Base-by-base conservation (phyloP, 768 basidiomycete genomes). In the Mycena indigotica region DNA sequence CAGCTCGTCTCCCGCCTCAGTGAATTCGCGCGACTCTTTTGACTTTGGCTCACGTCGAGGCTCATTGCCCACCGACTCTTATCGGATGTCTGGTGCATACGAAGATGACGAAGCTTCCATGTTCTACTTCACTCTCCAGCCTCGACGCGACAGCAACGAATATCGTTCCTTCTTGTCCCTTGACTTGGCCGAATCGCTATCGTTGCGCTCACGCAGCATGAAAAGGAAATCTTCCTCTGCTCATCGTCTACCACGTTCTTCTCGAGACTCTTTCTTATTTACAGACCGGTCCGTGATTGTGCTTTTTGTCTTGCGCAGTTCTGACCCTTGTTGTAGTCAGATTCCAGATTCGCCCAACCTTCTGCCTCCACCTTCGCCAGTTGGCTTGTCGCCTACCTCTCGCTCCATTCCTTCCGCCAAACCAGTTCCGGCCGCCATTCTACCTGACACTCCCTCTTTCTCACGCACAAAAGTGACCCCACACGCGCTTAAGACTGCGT, bases 81-180 rank as follows among this genome's bases (percentile, higher is more conserved):
- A 67, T 58, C 41, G 65, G 60, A 39, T 48, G 19, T 58, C 51
- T 21, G 16, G 19, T 21, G 50, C 50, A 24, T 28, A 46, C 28
- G 21, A 53, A 5, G 52, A 41, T 19, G 70, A 70, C 57, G 65
- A 65, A 2, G 64, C 65, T 1, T 71, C 72, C 16, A 64, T 71
- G 26, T 66, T 75, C 57, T 76, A 75, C 53, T 73, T 77, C 52
- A 77, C 77, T 1, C 64, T 78, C 32, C 68, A 70, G 55, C 65
- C 68, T 1, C 66, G 65, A 44, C 71, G 72, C 16, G 72, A 71
- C 63, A 63, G 64, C 19, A 35, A 60, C 62, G 56, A 68, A 59
- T 63, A 65, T 30, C 74, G 75, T 23, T 82, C 80, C 0, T 82
- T 82, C 63, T 75, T 82, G 32, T 82, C 75, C 26, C 77, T 82